Conservation (phyloP, 2,329 filamentous ascomycete species). For the Apiospora pterosperma region DNA sequence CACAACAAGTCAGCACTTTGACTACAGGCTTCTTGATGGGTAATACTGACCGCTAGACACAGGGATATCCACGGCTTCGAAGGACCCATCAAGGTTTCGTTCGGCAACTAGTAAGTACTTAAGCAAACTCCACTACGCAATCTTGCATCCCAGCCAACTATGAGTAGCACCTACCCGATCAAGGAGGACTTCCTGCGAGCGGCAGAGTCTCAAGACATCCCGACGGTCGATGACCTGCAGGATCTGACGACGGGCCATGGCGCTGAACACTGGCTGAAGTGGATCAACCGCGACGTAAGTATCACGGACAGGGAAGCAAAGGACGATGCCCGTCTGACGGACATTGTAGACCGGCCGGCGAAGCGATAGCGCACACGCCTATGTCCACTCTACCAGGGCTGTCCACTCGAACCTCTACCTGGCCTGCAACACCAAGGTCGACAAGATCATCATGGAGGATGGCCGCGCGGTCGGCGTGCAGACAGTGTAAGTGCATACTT, state of each 20-base stretch:
- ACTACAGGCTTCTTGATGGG: not conserved
- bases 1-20: slow-evolving; percentile 47
- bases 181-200: slow-evolving; percentile 78
- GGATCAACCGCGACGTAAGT: slow-evolving; percentile 68
- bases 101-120: slow-evolving; percentile 60
- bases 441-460: slow-evolving; percentile 72
- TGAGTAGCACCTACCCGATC: slow-evolving; percentile 64
- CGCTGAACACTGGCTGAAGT: slow-evolving; percentile 81
- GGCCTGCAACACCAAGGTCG: slow-evolving; percentile 72
- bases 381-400: slow-evolving; percentile 72
- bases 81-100: slow-evolving; percentile 79
- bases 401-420: slow-evolving; percentile 69
- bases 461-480: slow-evolving; percentile 69
- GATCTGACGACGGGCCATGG: slow-evolving; percentile 67
- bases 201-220: slow-evolving; percentile 70
- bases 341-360: slow-evolving; percentile 58
- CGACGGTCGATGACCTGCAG: slow-evolving; percentile 70
- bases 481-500: slow-evolving; percentile 48
- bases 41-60: slow-evolving; percentile 12
- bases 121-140: not conserved
- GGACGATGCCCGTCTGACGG: not conserved
- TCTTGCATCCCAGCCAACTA: slow-evolving; percentile 12
- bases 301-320: not conserved
- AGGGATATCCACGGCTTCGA: slow-evolving; percentile 72
- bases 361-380: slow-evolving; percentile 74